phyloP scores from a whole-genome alignment of 768 basidiomycete species.

The Russula sp. region DNA sequence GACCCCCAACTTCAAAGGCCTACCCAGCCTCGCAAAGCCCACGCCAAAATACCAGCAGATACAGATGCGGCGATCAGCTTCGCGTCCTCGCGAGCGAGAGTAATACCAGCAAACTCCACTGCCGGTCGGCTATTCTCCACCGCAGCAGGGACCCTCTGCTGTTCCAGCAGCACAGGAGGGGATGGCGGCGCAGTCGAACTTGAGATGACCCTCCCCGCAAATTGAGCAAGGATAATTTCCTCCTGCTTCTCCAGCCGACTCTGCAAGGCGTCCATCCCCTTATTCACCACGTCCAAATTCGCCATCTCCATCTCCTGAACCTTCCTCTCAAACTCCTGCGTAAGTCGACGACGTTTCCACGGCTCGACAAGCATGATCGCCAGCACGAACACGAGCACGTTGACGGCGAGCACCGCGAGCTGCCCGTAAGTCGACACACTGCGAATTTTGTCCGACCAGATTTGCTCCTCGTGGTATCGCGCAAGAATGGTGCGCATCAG shows the following conservation, averaged over 20 bases:
- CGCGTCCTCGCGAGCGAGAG: background rate
- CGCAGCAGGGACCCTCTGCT: background rate
- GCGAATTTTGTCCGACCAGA: slow-evolving; percentile 99
- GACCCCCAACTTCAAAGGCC: slow-evolving; percentile 14
- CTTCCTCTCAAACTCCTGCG: slow-evolving; percentile 86
- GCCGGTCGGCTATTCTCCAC: background rate
- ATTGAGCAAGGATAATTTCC: slow-evolving; percentile 1
- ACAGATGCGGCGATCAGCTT: slow-evolving; percentile 11
- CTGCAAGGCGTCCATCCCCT: slow-evolving; percentile 15
- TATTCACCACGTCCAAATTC: slow-evolving; percentile 31
- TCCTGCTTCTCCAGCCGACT: slow-evolving; percentile 26
- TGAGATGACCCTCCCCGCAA: slow-evolving; percentile 9
- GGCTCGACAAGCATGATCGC: slow-evolving; percentile 94
- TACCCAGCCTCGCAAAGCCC: slow-evolving; percentile 18
- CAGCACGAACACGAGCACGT: slow-evolving; percentile 84
- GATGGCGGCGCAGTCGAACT: background rate
- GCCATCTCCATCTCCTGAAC: slow-evolving; percentile 54
- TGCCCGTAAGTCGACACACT: slow-evolving; percentile 93
- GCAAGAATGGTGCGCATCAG: slow-evolving; percentile 86
- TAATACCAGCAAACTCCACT: slow-evolving; percentile 26
- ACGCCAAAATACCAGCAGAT: slow-evolving; percentile 15
- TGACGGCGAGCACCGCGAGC: slow-evolving; percentile 79
- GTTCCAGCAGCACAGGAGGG: background rate
- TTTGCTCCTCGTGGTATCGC: slow-evolving; percentile 97
- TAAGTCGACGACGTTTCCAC: slow-evolving; percentile 86